A percentile compares a stretch with the other conserved stretches of the same genome.
Conservation (phyloP, 2,329 filamentous ascomycete genomes). For the Aspergillus quadrilineatus region DNA sequence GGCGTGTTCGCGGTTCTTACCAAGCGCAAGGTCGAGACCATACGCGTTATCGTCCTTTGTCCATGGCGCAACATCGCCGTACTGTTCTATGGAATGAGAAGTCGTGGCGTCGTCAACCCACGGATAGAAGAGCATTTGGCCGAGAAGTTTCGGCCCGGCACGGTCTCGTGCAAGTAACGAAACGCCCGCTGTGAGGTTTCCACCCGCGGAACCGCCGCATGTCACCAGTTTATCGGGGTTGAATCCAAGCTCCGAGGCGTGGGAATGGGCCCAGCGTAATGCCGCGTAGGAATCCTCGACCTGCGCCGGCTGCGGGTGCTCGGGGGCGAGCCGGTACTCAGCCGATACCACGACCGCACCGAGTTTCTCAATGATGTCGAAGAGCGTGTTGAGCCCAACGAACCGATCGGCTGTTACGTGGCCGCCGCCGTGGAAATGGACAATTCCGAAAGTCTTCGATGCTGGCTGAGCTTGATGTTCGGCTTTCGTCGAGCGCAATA, state of each 20-base stretch:
- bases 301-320: conserved; percentile 62
- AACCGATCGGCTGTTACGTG: not conserved
- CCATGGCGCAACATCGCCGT: conserved; percentile 6
- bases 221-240: conserved; percentile 58
- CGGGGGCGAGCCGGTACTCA: conserved; percentile 67
- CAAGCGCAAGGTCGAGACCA: conserved; percentile 1
- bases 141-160: conserved; percentile 15
- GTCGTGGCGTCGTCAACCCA: conserved; percentile 19
- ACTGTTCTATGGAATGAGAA: conserved; percentile 14
- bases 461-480: conserved; percentile 1
- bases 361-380: conserved; percentile 41
- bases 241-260: conserved; percentile 58
- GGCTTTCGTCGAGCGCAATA: conserved; percentile 8
- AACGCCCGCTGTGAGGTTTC: conserved; percentile 38
- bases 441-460: conserved; percentile 49
- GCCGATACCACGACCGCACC: conserved; percentile 62
- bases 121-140: conserved; percentile 20
- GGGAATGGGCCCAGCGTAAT: conserved; percentile 58
- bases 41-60: not conserved
- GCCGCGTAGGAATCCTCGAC: conserved; percentile 67
- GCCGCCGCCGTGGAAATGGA: conserved; percentile 45
- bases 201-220: conserved; percentile 65
- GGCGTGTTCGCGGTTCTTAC: conserved; percentile 23
- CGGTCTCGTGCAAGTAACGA: conserved; percentile 21
- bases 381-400: not conserved